Percentiles rank a stretch among this genome's conserved stretches.
Evolutionary conservation across 768 basidiomycete species (phyloP).

Genomic region (Pleurotus citrinopileatus): DNA sequence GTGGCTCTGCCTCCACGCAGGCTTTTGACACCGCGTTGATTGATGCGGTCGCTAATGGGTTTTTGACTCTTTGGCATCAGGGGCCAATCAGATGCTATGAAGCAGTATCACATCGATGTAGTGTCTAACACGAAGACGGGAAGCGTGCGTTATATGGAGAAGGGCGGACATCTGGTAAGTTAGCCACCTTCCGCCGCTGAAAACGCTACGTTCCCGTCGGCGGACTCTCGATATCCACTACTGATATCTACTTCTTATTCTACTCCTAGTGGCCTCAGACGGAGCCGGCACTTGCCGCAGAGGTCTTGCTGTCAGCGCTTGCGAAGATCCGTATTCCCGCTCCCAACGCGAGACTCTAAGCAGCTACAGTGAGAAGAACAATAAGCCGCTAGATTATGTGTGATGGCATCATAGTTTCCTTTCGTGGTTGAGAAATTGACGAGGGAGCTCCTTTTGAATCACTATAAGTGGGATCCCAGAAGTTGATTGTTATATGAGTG

Average conservation of each 20-base stretch:
- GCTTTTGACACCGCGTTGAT: no score
- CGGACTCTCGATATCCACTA: no score
- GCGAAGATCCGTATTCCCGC: slow-evolving; percentile 5
- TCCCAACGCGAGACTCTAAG: not conserved
- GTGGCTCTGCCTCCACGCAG: no score
- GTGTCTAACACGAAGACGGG: slow-evolving; percentile 10
- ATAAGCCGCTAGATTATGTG: no score
- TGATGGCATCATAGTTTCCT: no score
- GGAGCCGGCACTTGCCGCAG: slow-evolving; percentile 5
- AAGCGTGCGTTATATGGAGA: slow-evolving; percentile 17
- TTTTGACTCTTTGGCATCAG: no score
- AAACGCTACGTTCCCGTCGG: not conserved
- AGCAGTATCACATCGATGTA: slow-evolving; percentile 14
- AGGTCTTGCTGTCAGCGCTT: slow-evolving; percentile 2
- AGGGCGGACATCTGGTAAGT: slow-evolving; percentile 19
- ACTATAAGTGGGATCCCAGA: no score
- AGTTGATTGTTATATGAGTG: no score
- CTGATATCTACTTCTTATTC: no score
- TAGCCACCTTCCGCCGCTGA: no score
- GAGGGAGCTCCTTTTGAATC: no score
- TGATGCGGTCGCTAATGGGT: no score
- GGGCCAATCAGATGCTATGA: slow-evolving; percentile 16
- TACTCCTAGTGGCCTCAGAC: slow-evolving; percentile 1
- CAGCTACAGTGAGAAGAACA: not conserved
- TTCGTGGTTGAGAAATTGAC: not conserved